A percentile compares a stretch with the other conserved stretches of the same genome.
These are phyloP conservation scores for Lecanosticta acicola DNA, from an alignment of 2,329 filamentous ascomycete genomes.

Conservation along the genomic window DNA sequence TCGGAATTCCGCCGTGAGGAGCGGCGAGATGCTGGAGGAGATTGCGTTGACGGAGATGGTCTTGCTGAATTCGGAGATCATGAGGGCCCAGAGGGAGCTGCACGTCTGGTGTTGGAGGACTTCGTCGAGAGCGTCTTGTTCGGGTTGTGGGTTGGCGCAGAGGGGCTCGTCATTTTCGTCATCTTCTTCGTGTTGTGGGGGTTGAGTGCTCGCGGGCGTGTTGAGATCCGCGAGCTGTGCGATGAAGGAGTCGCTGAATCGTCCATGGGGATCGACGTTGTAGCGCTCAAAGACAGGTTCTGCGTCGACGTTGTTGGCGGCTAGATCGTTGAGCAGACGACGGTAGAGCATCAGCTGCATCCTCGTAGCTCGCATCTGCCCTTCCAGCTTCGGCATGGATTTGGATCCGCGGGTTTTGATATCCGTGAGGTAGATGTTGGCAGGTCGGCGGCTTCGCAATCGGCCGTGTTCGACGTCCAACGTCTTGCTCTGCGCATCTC, in stretches of 20 bases:
- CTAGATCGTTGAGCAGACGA: slow-evolving; percentile 71
- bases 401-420: slow-evolving; percentile 73
- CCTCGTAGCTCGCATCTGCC: slow-evolving; percentile 66
- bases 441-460: slow-evolving; percentile 1
- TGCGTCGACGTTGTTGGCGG: slow-evolving; percentile 64
- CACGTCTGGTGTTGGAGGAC: slow-evolving; percentile 56
- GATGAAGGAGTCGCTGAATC: slow-evolving; percentile 75
- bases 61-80: slow-evolving; percentile 54
- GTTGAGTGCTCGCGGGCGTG: slow-evolving; percentile 37
- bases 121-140: slow-evolving; percentile 43
- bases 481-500: slow-evolving; percentile 4
- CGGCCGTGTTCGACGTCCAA: no score
- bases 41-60: slow-evolving; percentile 38
- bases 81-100: slow-evolving; percentile 54
- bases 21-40: slow-evolving; percentile 42
- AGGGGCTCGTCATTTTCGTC: slow-evolving; percentile 38
- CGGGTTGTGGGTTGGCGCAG: neutral
- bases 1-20: slow-evolving; percentile 55
- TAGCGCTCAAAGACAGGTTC: slow-evolving; percentile 66
- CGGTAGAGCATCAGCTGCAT: slow-evolving; percentile 91
- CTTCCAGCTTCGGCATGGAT: slow-evolving; percentile 59
- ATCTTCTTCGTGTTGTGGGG: neutral
- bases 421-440: slow-evolving; percentile 68
- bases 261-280: slow-evolving; percentile 55
- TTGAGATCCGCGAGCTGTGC: slow-evolving; percentile 66